Percentiles rank a stretch among this genome's conserved stretches.
Conservation (phyloP, 257 asterid species). For the Solanum gracilifrons region DNA sequence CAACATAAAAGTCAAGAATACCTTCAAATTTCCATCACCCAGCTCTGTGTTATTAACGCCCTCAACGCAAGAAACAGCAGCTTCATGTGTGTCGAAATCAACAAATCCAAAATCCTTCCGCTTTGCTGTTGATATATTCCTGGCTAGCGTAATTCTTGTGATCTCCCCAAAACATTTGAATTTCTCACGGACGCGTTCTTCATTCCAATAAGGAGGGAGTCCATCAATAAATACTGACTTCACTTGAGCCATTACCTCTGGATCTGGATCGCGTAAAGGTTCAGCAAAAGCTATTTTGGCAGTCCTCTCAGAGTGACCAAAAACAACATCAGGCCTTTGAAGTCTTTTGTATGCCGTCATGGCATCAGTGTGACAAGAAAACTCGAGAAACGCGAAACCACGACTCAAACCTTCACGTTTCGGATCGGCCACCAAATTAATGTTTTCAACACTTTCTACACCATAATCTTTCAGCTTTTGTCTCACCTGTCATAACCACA, state of each 20-base stretch:
- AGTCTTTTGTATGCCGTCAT: constrained; percentile 47
- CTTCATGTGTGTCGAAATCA: constrained; percentile 45
- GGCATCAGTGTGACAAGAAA: constrained; percentile 46
- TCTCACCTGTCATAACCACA: constrained; percentile 24
- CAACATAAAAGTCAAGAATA: constrained; percentile 2
- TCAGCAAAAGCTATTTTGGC: constrained; percentile 66
- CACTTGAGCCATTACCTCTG: constrained; percentile 58
- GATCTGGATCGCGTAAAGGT: constrained; percentile 55
- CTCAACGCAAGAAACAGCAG: constrained; percentile 48
- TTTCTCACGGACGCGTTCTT: constrained; percentile 35
- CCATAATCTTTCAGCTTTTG: constrained; percentile 51
- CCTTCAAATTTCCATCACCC: constrained; percentile 46
- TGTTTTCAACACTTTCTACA: constrained; percentile 35
- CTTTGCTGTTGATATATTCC: constrained; percentile 51
- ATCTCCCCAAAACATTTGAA: constrained; percentile 42
- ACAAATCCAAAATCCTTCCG: constrained; percentile 63
- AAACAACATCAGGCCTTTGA: constrained; percentile 44
- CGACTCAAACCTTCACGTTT: constrained; percentile 55
- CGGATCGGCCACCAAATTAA: constrained; percentile 47
- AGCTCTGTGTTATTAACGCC: constrained; percentile 36
- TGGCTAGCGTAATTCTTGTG: constrained; percentile 30
- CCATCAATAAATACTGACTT: constrained; percentile 60
- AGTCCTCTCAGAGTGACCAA: constrained; percentile 55
- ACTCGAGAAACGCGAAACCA: constrained; percentile 56
- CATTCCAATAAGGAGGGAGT: constrained; percentile 53